Base-by-base conservation (phyloP, 768 basidiomycete species). In the Pleurotus tuber-regium region DNA sequence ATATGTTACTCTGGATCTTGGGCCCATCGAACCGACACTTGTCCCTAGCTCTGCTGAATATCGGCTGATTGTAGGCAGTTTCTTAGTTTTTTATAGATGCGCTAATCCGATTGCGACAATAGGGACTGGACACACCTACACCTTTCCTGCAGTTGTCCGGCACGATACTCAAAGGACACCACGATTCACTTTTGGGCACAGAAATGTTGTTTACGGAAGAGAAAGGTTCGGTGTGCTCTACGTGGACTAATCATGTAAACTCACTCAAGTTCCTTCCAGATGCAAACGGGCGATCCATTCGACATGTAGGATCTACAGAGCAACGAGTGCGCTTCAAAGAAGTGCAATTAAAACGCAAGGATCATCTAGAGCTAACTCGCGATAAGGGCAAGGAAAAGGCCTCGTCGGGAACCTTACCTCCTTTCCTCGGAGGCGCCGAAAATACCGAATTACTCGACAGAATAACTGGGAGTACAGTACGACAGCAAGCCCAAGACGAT, bases 131-230 rank as follows among this genome's bases (percentile, higher is more conserved):
- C 61, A 87, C 87, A 0, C 80, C 87, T 0, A 85, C 81, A 0
- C 89, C 90, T 0, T 89, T 82, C 57, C 65, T 92, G 18, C 90
- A 92, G 57, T 72, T 92, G 1, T 83, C 85, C 4, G 88, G 89
- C 2, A 85, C 86, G 1, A 74, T 89, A 16, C 75, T 91, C 55
- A 83, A 83, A 63, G 90, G 90, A 0, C 69, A 73, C 30, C 83
- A 90, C 54, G 80, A 87, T 51, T 61, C 71, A 14, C 72, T 92
- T 3, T 68, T 92, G 2, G 90, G 90, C 2, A 86, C 87, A 0
- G 89, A 92, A 59, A 66, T 92, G 21, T 60, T 92, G 16, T 91
- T 92, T 63, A 77, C 80, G 0, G 89, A 90, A 50, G 76, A 75
- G 28, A 83, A 83, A 71, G 78, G 86, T 83, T 53, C 28, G 65